phyloP scores from a whole-genome alignment of 371 early-diverging fungal genomes.

The Zopfochytrium polystomum region DNA sequence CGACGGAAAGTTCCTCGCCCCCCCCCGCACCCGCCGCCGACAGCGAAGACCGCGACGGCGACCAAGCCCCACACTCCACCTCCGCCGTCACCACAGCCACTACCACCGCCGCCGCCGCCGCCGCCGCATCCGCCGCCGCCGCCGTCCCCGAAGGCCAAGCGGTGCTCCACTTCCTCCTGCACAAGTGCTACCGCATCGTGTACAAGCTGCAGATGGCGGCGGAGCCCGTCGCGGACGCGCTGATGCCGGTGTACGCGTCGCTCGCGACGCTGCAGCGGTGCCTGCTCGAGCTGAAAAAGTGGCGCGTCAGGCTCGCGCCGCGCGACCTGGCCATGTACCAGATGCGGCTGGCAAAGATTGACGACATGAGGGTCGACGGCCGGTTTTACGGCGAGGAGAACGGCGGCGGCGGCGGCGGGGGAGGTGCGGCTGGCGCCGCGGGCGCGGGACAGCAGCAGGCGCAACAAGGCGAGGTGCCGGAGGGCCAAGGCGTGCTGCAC shows the following conservation, averaged over 20 bases:
- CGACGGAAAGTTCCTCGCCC: constrained; percentile 40
- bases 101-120: no score
- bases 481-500: constrained; percentile 78
- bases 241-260: constrained; percentile 82
- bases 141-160: constrained; percentile 76
- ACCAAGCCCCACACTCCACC: no score
- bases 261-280: constrained; percentile 79
- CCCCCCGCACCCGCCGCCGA: no score
- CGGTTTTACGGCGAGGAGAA: constrained; percentile 80
- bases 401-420: no score
- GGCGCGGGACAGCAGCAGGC: neutral
- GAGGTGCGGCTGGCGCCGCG: neutral
- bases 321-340: constrained; percentile 87
- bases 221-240: constrained; percentile 78
- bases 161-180: constrained; percentile 75
- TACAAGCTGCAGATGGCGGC: constrained; percentile 72
- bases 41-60: no score
- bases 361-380: constrained; percentile 69
- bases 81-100: no score
- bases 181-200: constrained; percentile 83
- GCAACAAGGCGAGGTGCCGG: constrained; percentile 76
- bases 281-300: constrained; percentile 75
- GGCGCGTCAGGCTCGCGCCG: constrained; percentile 64
- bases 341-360: constrained; percentile 76
- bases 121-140: constrained; percentile 62